These are phyloP conservation scores for Vaccinium darrowii DNA, from an alignment of 148 eudicot species.

Conservation along the genomic window DNA sequence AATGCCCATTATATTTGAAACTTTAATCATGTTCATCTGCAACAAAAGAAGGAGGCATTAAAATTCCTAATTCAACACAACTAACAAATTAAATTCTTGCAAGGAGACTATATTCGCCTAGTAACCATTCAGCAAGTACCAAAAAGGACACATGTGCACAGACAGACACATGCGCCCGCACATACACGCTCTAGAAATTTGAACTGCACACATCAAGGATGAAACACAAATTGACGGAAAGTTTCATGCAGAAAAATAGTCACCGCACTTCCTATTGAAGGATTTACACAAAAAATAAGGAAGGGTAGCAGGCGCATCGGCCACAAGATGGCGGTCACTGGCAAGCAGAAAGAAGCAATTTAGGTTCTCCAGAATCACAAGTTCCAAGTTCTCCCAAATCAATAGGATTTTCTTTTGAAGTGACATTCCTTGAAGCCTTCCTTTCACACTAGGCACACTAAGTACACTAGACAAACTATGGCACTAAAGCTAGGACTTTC, in stretches of 20 bases:
- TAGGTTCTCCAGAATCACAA: too few relatives aligned
- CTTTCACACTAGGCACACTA: too few relatives aligned
- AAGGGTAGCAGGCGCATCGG: too few relatives aligned
- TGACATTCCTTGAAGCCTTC: too few relatives aligned
- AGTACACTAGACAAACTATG: too few relatives aligned
- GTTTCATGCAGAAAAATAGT: conserved; percentile 1
- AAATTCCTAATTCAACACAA: not conserved
- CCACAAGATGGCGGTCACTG: too few relatives aligned
- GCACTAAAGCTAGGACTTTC: too few relatives aligned
- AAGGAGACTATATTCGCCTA: not conserved
- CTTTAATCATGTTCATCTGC: conserved; percentile 93
- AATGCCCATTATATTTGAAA: conserved; percentile 97
- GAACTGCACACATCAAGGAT: not conserved
- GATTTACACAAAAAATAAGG: not conserved
- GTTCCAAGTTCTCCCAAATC: too few relatives aligned
- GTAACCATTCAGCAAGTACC: not conserved
- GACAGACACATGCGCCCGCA: not conserved
- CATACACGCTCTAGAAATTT: not conserved
- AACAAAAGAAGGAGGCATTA: conserved; percentile 21
- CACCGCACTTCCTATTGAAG: not conserved
- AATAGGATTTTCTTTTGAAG: too few relatives aligned
- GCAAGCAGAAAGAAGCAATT: too few relatives aligned
- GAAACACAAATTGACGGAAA: not conserved
- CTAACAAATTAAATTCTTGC: not conserved
- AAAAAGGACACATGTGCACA: too few relatives aligned